Base-by-base conservation (phyloP, 768 basidiomycete species). In the Strobilomyces dryophilus region DNA sequence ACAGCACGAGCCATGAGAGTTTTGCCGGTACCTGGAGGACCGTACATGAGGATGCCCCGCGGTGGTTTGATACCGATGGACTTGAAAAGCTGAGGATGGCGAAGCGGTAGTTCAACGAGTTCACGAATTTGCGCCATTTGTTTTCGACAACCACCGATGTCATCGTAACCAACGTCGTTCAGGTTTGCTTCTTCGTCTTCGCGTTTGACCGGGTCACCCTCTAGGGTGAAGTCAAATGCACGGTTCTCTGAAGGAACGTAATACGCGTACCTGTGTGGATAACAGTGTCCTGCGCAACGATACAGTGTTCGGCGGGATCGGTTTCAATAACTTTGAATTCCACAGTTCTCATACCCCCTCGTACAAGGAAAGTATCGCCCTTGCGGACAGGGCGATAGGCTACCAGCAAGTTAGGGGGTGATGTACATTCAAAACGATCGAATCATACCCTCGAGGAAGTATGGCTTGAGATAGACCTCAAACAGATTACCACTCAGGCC, bases 61-160 rank as follows among this genome's bases (percentile, higher is more conserved):
- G 95, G 95, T 31, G 97, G 97, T 73, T 98, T 99, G 82, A 99
- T 99, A 83, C 97, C 97, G 68, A 99, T 99, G 24, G 95, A 95
- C 71, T 99, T 99, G 87, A 98, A 99, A 14, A 99, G 83, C 74
- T 98, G 95, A 40, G 97, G 97, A 74, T 99, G 97, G 53, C 97
- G 93, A 40, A 98, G 81, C 31, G 97, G 97, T 4, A 99, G 80
- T 72, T 99, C 97, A 59, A 98, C 97, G 36, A 99, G 85, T 78
- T 98, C 97, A 72, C 97, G 94, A 56, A 99, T 98, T 71, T 98
- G 95, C 4, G 95, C 95, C 89, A 98, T 92, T 72, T 99, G 97
- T 71, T 99, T 99, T 66, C 97, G 85, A 78, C 95, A 98, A 39
- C 97, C 97, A 76, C 97, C 97, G 61, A 99, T 95, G 65, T 99